Evolutionary conservation across 164 flowering plant species (phyloP).

Genomic region (Vitis rotundifolia): DNA sequence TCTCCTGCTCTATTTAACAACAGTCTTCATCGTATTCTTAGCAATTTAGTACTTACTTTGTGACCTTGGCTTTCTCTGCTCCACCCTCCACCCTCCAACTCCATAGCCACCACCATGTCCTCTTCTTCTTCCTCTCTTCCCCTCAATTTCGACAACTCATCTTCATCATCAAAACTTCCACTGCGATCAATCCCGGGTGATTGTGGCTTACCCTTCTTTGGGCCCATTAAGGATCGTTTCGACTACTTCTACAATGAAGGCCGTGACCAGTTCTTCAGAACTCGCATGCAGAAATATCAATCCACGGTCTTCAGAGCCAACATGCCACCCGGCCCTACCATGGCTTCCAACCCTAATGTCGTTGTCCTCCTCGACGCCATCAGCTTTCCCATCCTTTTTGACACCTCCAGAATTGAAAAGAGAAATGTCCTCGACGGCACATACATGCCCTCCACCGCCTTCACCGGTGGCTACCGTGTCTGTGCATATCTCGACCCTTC

Average conservation of each 20-base stretch:
- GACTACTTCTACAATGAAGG: constrained; percentile 35
- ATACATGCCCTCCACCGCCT: constrained; percentile 24
- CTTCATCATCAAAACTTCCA: no score
- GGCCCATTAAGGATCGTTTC: constrained; percentile 23
- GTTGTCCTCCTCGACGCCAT: constrained; percentile 21
- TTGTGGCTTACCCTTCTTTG: constrained; percentile 24
- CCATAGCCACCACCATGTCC: no score
- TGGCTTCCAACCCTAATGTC: constrained; percentile 20
- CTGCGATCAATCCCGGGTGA: constrained; percentile 20
- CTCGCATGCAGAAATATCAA: constrained; percentile 13
- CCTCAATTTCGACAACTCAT: no score
- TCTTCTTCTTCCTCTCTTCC: no score
- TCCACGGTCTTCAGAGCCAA: constrained; percentile 32
- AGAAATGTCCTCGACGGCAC: constrained; percentile 25
- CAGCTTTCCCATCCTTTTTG: constrained; percentile 27
- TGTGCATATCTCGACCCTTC: constrained; percentile 28
- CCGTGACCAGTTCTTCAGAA: constrained; percentile 16
- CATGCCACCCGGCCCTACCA: constrained; percentile 31
- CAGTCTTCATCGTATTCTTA: no score
- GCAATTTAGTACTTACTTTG: no score
- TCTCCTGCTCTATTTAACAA: no score
- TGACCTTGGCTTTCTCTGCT: no score
- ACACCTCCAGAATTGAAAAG: constrained; percentile 22
- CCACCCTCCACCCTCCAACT: no score
- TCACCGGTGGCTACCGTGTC: constrained; percentile 28